Base-by-base conservation (phyloP, 805 yeast genomes). In the Yarrowia sp. region DNA sequence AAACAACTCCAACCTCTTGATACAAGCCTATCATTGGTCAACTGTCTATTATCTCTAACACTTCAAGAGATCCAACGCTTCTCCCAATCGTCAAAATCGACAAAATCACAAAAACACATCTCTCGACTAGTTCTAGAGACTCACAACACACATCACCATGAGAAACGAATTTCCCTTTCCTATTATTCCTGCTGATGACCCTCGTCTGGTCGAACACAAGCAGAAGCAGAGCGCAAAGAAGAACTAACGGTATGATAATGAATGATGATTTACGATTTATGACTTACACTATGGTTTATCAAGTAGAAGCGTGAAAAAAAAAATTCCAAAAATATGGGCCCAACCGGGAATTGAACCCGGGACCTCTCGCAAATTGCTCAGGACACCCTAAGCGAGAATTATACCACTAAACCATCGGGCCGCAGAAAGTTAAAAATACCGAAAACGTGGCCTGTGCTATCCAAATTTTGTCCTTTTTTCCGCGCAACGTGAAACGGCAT, bases 301-400 rank as follows among this genome's bases (percentile, higher is more conserved):
- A 5, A 27, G 29, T 2, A 27, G 29, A 27, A 27, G 29, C 9
- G 29, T 9, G 29, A 27, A 27, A 27, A 27, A 27, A 27, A 27
- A 27, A 27, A 27, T 5, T 27, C 9, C 2, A 29, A 46, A 21
- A n/a, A 4, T 10, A 14, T 21, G 38, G 38, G 38, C 55, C 38
- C 55, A 47, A 47, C 55, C 55, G 38, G 55, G 55, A 47, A 47
- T 47, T 32, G 55, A 47, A 47, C 55, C 55, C 55, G 55, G 55
- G 38, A 32, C 55, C 55, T 47, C 53, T 46, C 53, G 53, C 53
- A 46, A 46, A 46, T 46, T 46, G 53, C 53, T n/a, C 18, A 46
- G 53, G 53, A 29, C 35, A 46, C 53, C 53, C 53, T 46, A 46
- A 46, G 53, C 53, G 53, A 46, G 53, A 46, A 46, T 46, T 46